Evolutionary conservation across 2,329 filamentous ascomycete genomes (phyloP).

Genomic region (Endoconidiophora polonica): DNA sequence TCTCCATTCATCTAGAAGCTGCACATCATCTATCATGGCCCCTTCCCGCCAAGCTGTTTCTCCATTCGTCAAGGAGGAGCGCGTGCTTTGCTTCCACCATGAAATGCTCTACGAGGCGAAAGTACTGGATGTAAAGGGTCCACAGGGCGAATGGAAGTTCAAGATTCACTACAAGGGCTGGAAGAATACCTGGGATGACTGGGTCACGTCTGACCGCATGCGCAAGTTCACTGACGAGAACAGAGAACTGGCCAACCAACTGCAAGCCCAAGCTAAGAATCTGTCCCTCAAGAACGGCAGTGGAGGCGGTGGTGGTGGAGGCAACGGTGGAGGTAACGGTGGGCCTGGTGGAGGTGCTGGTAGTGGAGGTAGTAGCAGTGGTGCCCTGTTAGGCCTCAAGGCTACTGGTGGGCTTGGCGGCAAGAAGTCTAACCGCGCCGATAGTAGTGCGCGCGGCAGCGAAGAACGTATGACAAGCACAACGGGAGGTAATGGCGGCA

Average conservation of each 20-base stretch:
- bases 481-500: conserved; percentile 61
- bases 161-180: conserved; percentile 98
- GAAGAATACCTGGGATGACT: conserved; percentile 99
- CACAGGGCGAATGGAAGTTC: conserved; percentile 54
- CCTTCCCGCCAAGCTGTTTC: conserved; percentile 28
- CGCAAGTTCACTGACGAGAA: conserved; percentile 93
- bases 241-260: conserved; percentile 64
- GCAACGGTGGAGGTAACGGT: conserved; percentile 31
- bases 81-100: conserved; percentile 90
- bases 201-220: conserved; percentile 85
- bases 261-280: conserved; percentile 50
- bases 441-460: conserved; percentile 57
- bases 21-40: conserved; percentile 21
- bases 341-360: conserved; percentile 59
- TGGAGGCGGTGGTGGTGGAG: conserved; percentile 27
- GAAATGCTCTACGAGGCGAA: conserved; percentile 97
- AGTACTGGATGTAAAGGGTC: conserved; percentile 55
- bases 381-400: conserved; percentile 21
- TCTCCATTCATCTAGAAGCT: not conserved
- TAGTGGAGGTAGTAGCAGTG: conserved; percentile 14
- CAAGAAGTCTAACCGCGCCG: conserved; percentile 40
- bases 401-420: conserved; percentile 21
- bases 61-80: conserved; percentile 63
- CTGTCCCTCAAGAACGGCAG: conserved; percentile 37
- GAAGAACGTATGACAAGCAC: conserved; percentile 56